A percentile compares a stretch with the other conserved stretches of the same genome.
Evolutionary conservation across 2,329 filamentous ascomycete genomes (phyloP).

Genomic region (Ceratocystiopsis sp.): DNA sequence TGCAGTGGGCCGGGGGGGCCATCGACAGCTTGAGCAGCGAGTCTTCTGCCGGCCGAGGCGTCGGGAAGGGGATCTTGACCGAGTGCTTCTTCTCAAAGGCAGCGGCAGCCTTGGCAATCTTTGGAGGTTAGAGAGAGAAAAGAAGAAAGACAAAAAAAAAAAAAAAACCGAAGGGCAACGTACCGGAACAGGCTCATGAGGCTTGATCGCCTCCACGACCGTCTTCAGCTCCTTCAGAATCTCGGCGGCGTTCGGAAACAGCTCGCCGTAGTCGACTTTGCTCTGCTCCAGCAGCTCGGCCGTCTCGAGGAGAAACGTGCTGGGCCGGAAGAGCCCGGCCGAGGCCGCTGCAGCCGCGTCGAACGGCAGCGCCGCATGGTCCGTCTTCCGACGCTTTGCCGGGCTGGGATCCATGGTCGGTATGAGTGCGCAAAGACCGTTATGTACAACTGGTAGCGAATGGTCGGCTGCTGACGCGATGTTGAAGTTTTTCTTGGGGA

Average conservation of each 20-base stretch:
- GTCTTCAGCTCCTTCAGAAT: slow-evolving; percentile 35
- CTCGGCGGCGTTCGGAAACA: slow-evolving; percentile 30
- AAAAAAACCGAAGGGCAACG: slow-evolving; percentile 10
- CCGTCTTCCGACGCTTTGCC: slow-evolving; percentile 18
- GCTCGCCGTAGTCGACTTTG: slow-evolving; percentile 31
- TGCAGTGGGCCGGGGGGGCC: slow-evolving; percentile 57
- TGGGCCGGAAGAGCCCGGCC: slow-evolving; percentile 20
- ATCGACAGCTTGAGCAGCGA: slow-evolving; percentile 71
- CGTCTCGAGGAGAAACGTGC: slow-evolving; percentile 40
- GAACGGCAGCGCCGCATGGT: slow-evolving; percentile 10
- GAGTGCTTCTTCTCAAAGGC: slow-evolving; percentile 50
- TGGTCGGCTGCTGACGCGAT: no score
- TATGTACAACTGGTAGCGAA: no score
- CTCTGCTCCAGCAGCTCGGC: slow-evolving; percentile 41
- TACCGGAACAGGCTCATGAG: slow-evolving; percentile 34
- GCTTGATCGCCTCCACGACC: slow-evolving; percentile 31
- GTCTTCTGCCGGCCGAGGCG: slow-evolving; percentile 59
- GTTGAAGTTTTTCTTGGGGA: no score
- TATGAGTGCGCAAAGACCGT: no score
- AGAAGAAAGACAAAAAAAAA: neutral
- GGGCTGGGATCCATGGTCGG: slow-evolving; percentile 16
- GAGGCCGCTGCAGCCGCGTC: slow-evolving; percentile 14
- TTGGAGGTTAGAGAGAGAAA: neutral
- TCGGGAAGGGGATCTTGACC: slow-evolving; percentile 66
- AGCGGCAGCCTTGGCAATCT: slow-evolving; percentile 53